Percentiles rank a stretch among this genome's conserved stretches.
phyloP scores from a whole-genome alignment of 2,329 filamentous ascomycete genomes.

The Chrysoporthe cubensis region DNA sequence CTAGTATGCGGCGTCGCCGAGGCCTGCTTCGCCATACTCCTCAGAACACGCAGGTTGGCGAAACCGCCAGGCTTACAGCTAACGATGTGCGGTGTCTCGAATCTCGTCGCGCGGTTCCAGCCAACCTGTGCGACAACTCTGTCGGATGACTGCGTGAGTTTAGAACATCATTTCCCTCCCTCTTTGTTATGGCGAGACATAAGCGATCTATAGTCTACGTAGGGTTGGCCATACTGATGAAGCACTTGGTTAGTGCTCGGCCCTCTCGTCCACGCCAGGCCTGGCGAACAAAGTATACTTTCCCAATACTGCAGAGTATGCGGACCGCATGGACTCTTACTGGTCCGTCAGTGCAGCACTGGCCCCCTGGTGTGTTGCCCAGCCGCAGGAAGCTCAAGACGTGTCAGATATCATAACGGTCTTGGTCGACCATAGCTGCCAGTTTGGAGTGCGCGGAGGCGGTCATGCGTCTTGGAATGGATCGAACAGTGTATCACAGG shows the following conservation, averaged over 20 bases:
- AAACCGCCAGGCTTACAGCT: background rate
- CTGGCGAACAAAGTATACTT: constrained; percentile 38
- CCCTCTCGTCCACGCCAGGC: constrained; percentile 31
- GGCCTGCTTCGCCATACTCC: background rate
- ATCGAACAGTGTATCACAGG: constrained; percentile 39
- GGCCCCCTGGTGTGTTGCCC: constrained; percentile 41
- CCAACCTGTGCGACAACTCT: background rate
- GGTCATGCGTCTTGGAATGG: constrained; percentile 40
- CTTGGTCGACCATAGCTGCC: constrained; percentile 37
- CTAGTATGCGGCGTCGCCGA: background rate
- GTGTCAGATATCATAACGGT: constrained; percentile 41
- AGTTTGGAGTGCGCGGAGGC: constrained; percentile 43
- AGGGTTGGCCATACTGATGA: background rate
- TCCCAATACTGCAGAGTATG: constrained; percentile 35
- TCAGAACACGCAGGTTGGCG: background rate
- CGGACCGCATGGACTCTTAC: constrained; percentile 40
- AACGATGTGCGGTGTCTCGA: constrained; percentile 6
- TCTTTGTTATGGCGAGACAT: no score
- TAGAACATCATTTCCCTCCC: background rate
- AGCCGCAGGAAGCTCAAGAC: constrained; percentile 40
- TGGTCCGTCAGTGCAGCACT: constrained; percentile 43
- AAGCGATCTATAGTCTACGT: background rate
- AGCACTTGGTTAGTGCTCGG: constrained; percentile 34
- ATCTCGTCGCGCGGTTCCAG: background rate
- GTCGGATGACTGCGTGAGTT: constrained; percentile 7